Percentiles rank a stretch among this genome's conserved stretches.
phyloP scores from a whole-genome alignment of 306 rosid species.

The Begonia loranthoides region DNA sequence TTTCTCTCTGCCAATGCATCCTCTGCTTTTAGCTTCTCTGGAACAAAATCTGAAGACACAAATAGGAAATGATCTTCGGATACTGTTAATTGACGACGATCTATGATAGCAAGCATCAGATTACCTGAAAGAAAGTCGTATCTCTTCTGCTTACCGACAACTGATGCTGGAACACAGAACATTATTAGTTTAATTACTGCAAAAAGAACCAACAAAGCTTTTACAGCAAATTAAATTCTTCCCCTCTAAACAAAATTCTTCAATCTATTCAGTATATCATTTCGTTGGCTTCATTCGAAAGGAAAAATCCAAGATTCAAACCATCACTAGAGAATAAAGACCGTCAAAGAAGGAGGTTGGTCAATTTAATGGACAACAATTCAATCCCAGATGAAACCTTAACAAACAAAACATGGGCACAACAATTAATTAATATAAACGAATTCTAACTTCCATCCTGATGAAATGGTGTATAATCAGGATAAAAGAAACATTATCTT shows the following conservation, averaged over 20 bases:
- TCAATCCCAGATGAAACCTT: no score
- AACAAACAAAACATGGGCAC: no score
- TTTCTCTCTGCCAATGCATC: conserved; percentile 65
- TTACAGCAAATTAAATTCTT: no score
- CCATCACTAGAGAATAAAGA: no score
- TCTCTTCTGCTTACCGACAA: conserved; percentile 47
- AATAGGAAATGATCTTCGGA: background rate
- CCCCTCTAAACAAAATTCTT: background rate
- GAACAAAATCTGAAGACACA: conserved; percentile 49
- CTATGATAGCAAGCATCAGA: conserved; percentile 3
- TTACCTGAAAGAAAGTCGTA: conserved; percentile 88
- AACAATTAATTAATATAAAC: no score
- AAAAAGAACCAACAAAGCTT: background rate
- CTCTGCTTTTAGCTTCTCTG: conserved; percentile 57
- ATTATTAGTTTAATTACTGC: background rate
- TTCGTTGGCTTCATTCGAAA: no score
- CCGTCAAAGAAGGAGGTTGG: no score
- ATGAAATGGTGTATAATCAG: background rate
- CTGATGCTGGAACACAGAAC: conserved; percentile 56
- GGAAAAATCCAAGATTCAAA: background rate
- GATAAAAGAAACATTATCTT: background rate
- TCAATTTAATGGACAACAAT: no score
- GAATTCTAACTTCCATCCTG: no score
- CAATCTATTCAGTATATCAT: background rate
- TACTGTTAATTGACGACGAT: background rate